phyloP scores from a whole-genome alignment of 2,329 filamentous ascomycete genomes.

The Fusarium sp. region DNA sequence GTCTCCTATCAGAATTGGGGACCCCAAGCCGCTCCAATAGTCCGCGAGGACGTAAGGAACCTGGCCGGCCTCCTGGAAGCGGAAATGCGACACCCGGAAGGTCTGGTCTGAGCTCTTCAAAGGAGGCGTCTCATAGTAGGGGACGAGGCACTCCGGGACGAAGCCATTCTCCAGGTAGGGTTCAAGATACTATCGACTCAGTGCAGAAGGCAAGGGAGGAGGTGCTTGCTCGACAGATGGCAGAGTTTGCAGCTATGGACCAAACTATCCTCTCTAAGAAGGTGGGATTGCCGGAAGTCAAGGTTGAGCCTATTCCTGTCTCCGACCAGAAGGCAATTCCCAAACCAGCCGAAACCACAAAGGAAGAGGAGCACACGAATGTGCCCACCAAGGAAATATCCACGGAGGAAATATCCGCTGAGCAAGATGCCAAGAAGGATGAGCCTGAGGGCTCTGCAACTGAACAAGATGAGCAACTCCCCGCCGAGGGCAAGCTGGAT shows the following conservation, averaged over 20 bases:
- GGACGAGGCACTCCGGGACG: slow-evolving; percentile 48
- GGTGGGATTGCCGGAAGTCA: slow-evolving; percentile 60
- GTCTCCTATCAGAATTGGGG: slow-evolving; percentile 68
- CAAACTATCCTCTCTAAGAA: slow-evolving; percentile 68
- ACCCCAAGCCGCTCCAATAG: slow-evolving; percentile 63
- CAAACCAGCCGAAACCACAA: slow-evolving; percentile 44
- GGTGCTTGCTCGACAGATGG: slow-evolving; percentile 61
- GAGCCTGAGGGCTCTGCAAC: slow-evolving; percentile 17
- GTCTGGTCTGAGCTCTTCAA: slow-evolving; percentile 54
- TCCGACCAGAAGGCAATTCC: slow-evolving; percentile 51
- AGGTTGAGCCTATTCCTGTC: slow-evolving; percentile 61
- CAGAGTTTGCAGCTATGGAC: slow-evolving; percentile 72
- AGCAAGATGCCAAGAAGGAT: slow-evolving; percentile 2
- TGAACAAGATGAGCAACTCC: slow-evolving; percentile 6
- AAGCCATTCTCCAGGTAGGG: slow-evolving; percentile 57
- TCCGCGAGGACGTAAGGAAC: slow-evolving; percentile 63
- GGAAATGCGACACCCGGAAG: slow-evolving; percentile 49
- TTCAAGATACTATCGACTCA: slow-evolving; percentile 41
- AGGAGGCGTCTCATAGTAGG: slow-evolving; percentile 57
- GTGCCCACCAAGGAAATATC: not conserved
- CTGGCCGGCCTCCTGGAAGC: slow-evolving; percentile 47
- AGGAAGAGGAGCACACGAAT: slow-evolving; percentile 10
- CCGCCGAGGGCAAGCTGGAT: not conserved
- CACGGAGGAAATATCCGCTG: not conserved
- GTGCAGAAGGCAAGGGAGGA: slow-evolving; percentile 49